These are phyloP conservation scores for Ploettnerulaceae sp. DNA, from an alignment of 2,329 filamentous ascomycete species.

Conservation along the genomic window DNA sequence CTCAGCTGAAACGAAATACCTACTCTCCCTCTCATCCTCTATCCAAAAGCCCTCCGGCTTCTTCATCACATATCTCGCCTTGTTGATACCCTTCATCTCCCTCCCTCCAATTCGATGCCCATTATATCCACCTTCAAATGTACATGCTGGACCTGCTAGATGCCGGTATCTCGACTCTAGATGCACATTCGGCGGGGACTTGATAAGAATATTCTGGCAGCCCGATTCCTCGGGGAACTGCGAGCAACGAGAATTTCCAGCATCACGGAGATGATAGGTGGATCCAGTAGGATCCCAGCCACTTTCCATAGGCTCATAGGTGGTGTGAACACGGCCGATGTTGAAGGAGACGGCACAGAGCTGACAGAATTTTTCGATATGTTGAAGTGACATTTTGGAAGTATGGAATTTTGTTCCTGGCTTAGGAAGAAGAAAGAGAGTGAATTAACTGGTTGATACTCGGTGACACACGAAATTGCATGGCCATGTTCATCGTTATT, in stretches of 20 bases:
- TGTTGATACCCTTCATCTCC: slow-evolving; percentile 11
- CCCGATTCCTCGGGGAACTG: background rate
- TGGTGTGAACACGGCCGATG: slow-evolving; percentile 1
- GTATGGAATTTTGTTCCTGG: background rate
- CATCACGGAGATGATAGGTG: background rate
- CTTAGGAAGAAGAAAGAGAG: background rate
- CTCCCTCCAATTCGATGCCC: slow-evolving; percentile 6
- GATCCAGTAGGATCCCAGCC: slow-evolving; percentile 1
- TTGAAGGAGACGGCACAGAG: slow-evolving; percentile 8
- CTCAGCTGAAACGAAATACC: slow-evolving; percentile 13
- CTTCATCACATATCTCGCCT: slow-evolving; percentile 11
- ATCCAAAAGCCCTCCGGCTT: background rate
- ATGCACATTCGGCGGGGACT: background rate
- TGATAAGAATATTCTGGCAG: background rate
- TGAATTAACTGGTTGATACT: background rate
- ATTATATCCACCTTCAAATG: slow-evolving; percentile 8
- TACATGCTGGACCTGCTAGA: slow-evolving; percentile 5
- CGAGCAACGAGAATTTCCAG: background rate
- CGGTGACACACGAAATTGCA: background rate
- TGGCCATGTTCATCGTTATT: too few species aligned
- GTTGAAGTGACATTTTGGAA: background rate
- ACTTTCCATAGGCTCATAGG: slow-evolving; percentile 1
- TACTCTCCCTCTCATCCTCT: slow-evolving; percentile 5
- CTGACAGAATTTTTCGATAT: slow-evolving; percentile 4
- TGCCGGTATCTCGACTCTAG: background rate